Evolutionary conservation across 2,329 filamentous ascomycete genomes (phyloP), one percentile per base, ranked within the genome.

Genomic region (Plenodomus biglobosus): DNA sequence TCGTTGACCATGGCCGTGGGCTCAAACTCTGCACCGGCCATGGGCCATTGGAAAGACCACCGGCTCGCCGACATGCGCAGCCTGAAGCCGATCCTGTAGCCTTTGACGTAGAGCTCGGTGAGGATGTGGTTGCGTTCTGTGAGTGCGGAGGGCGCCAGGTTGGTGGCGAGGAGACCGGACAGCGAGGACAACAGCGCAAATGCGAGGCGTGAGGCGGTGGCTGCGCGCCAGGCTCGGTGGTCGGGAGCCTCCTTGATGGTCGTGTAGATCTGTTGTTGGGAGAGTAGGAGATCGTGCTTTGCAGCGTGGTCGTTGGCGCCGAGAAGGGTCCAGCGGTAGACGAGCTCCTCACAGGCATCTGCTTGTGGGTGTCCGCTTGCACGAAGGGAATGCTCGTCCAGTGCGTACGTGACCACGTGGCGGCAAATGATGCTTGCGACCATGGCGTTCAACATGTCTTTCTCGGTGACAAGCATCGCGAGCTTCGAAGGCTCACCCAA

Each of bases 11-110:
- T 61, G 15, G 22, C 20, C 1, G 22, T 17, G 2, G 40, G 21
- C n/a, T 54, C 38, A 40, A 59, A 53, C 17, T 46, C 38, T 7
- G 39, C 40, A 8, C 56, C 56, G 2, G 38, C 27, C 16, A 32
- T 21, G 0, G 58, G 56, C 50, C 52, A 61, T n/a, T 36, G 20
- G 30, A 59, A 52, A 13, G 46, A 21, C 60, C 58, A 60, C 38
- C 58, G 53, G 13, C 40, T 37, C 1, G 56, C 40, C 3, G 49
- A 50, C 52, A 56, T 59, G 20, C 55, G 58, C 38, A 64, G 38
- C 8, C 58, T 50, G 40, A 64, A 61, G 3, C 55, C 57, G 35
- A 61, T 62, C 11, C 61, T 49, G 30, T 56, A 62, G 3, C 55
- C 61, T 40, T 59, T 57, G 38, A 61, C 40, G 40, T 48, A 61